A percentile compares a stretch with the other conserved stretches of the same genome.
Conservation (phyloP, 768 basidiomycete species). For the Gloeophyllum trabeum region DNA sequence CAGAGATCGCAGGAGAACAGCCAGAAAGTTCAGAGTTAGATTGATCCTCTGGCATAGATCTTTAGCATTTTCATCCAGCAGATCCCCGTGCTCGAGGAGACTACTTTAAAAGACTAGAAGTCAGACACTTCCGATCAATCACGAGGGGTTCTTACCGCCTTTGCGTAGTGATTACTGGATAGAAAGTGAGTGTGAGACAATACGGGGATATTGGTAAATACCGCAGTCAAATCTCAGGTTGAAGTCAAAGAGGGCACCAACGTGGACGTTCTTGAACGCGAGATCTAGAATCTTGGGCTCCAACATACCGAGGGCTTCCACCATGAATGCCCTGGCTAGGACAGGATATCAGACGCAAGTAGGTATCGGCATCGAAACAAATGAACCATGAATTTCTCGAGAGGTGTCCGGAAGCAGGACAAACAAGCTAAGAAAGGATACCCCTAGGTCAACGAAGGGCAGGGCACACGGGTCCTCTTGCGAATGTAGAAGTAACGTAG, state of each 20-base stretch:
- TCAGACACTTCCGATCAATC: not conserved
- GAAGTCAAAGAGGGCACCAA: not conserved
- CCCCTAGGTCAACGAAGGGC: not conserved
- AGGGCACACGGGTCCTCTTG: not conserved
- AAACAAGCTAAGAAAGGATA: not conserved
- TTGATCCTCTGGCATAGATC: not conserved
- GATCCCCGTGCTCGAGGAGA: not conserved
- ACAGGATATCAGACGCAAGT: not conserved
- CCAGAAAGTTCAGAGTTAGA: constrained; percentile 18
- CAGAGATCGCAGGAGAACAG: constrained; percentile 21
- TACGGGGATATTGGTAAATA: no score
- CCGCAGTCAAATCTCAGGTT: not conserved
- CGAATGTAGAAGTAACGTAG: not conserved
- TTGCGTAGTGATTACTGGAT: not conserved
- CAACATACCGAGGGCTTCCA: constrained; percentile 18
- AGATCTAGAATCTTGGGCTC: constrained; percentile 10
- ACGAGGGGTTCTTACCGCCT: not conserved
- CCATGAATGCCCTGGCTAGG: constrained; percentile 20
- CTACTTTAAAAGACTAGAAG: not conserved
- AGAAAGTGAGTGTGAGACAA: not conserved
- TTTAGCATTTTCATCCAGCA: not conserved
- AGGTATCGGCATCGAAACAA: not conserved
- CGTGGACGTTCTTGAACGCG: not conserved
- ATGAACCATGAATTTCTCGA: not conserved
- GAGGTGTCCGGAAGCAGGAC: not conserved